Evolutionary conservation across 306 rosid genomes (phyloP), one percentile per base, ranked within the genome.

Genomic region (Cicer bijugum): DNA sequence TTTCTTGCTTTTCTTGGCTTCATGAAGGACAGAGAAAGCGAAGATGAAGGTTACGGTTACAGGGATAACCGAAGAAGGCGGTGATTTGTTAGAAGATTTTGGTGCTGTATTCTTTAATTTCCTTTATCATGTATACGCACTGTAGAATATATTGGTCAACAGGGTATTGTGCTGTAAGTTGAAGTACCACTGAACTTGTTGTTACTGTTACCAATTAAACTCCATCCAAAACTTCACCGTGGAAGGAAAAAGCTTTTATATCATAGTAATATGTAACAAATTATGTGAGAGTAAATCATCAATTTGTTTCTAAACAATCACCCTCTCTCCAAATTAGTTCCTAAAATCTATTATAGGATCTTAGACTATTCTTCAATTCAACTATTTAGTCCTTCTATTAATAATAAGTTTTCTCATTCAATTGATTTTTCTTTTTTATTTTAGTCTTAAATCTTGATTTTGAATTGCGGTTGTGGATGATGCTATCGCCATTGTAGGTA

Each of bases 1-100:
- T 95, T 95, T 84, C 97, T 95, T 58, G 93, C 96, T 58, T 92
- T 95, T 78, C 86, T 95, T 40, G 96, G 99, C 70, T 85, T 95
- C 76, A 17, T 95, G 62, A 95, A 90, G 82, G 99, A 95, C 74
- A 92, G 80, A 83, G 99, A 95, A 84, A 73, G 80, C 6, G 99
- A 95, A 44, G 92, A 85, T 4, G 17, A 86, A 0, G 12, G 57
- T 45, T 67, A 67, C 4, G 6, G 39, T 37, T 88, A 93, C 79
- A 61, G 78, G 40, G 84, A 84, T n/a, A 80, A 81, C 55, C 71
- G 97, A 75, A 88, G 92, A 82, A 83, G 97, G 78, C 86, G 82
- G 80, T 85, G 81, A 83, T 60, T 45, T 40, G 66, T 40, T 52
- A 66, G 73, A 67, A 73, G 63, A 15, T 58, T 17, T 62, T 55